Evolutionary conservation across 768 basidiomycete genomes (phyloP).

Genomic region (Termitomyces sp.): DNA sequence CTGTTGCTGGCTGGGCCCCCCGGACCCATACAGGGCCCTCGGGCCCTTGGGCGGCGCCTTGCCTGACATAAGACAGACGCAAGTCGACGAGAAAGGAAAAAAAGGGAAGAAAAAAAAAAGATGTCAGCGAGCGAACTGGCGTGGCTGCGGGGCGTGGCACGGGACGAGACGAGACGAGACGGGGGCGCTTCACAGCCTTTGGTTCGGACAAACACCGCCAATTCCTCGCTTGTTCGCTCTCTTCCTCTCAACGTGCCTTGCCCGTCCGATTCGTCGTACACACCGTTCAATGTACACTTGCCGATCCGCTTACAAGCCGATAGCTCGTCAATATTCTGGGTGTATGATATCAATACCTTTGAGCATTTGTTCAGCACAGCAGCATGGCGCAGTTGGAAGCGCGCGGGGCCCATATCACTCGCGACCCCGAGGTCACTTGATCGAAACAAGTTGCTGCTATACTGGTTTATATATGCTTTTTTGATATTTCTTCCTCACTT

Average conservation of each 20-base stretch:
- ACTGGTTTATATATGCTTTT: too few relatives aligned
- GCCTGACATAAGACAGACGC: constrained; percentile 55
- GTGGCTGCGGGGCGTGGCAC: not conserved
- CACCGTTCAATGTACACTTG: too few relatives aligned
- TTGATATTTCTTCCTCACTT: too few relatives aligned
- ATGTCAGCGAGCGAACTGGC: not conserved
- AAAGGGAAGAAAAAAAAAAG: too few relatives aligned
- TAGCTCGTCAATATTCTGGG: too few relatives aligned
- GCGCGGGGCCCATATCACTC: not conserved
- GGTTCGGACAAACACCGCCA: constrained; percentile 3
- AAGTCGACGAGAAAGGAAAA: too few relatives aligned
- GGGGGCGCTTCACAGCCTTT: not conserved
- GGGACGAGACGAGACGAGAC: not conserved
- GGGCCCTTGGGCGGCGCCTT: constrained; percentile 77
- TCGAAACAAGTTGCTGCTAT: constrained; percentile 16
- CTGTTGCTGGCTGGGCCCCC: constrained; percentile 27
- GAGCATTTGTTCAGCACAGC: not conserved
- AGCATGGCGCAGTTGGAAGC: constrained; percentile 11
- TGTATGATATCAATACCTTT: too few relatives aligned
- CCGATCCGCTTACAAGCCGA: too few relatives aligned
- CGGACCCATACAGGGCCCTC: constrained; percentile 54
- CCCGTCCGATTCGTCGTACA: too few relatives aligned
- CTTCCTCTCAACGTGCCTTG: too few relatives aligned
- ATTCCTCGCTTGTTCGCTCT: not conserved
- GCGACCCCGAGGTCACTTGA: constrained; percentile 6